Conservation (phyloP, 768 basidiomycete genomes). For the Termitomyces sp. region DNA sequence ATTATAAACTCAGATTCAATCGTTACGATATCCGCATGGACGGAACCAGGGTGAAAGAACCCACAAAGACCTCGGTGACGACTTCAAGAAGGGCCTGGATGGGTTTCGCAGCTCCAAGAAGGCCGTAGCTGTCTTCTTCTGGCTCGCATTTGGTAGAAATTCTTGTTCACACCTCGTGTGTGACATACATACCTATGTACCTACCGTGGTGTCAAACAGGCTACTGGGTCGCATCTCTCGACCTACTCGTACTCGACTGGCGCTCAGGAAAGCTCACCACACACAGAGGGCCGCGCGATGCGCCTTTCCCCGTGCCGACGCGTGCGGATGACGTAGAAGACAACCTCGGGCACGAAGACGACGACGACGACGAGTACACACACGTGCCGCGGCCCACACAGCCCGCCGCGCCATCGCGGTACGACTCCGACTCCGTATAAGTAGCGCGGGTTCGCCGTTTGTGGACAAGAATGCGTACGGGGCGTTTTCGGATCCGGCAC, state of each 20-base stretch:
- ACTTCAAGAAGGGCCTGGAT: constrained; percentile 60
- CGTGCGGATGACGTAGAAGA: constrained; percentile 40
- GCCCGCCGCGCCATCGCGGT: constrained; percentile 2
- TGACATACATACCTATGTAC: not conserved
- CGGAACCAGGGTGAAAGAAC: constrained; percentile 86
- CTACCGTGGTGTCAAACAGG: too few species aligned
- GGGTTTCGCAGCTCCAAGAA: constrained; percentile 94
- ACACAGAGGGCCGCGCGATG: constrained; percentile 53
- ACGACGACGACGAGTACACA: constrained; percentile 34
- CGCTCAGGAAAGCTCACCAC: constrained; percentile 58
- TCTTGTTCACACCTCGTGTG: not conserved
- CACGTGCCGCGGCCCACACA: constrained; percentile 36
- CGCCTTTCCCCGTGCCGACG: constrained; percentile 60
- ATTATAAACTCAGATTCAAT: constrained; percentile 59
- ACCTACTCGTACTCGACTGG: constrained; percentile 69
- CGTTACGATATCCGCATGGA: constrained; percentile 81
- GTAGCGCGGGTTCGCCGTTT: constrained; percentile 33
- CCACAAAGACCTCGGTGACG: constrained; percentile 55
- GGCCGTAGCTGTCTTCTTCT: constrained; percentile 85
- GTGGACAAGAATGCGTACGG: constrained; percentile 68
- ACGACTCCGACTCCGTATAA: not conserved
- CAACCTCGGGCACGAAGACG: constrained; percentile 16
- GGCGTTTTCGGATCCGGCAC: constrained; percentile 85
- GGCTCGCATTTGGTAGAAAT: constrained; percentile 70
- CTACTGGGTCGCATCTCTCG: constrained; percentile 70